Percentiles rank a stretch among this genome's conserved stretches.
phyloP scores from a whole-genome alignment of 2,329 filamentous ascomycete genomes.

The Pestalotiopsis sp. region DNA sequence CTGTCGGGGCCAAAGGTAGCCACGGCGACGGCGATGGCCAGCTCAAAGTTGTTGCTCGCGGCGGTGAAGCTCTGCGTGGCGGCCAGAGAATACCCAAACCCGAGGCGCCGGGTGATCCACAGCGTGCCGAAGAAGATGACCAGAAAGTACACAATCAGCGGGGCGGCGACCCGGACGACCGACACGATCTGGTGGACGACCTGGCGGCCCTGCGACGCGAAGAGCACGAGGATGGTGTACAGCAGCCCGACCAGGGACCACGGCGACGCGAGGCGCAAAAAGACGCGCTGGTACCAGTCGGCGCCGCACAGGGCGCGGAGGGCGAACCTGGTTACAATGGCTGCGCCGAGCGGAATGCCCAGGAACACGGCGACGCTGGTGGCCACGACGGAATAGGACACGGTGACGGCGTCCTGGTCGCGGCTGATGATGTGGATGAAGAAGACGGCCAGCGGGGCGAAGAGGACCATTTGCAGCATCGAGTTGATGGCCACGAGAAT shows the following conservation, averaged over 20 bases:
- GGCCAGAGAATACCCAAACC: constrained; percentile 72
- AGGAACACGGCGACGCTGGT: constrained; percentile 84
- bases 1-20: constrained; percentile 78
- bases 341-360: constrained; percentile 80
- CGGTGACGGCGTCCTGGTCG: constrained; percentile 32
- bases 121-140: constrained; percentile 75
- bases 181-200: constrained; percentile 84
- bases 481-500: constrained; percentile 78
- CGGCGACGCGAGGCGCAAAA: constrained; percentile 71
- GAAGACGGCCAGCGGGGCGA: constrained; percentile 68
- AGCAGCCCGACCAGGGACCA: constrained; percentile 81
- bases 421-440: constrained; percentile 72
- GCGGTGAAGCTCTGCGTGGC: constrained; percentile 86
- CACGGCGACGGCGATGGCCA: constrained; percentile 86
- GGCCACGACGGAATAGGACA: constrained; percentile 70
- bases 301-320: constrained; percentile 58
- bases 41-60: constrained; percentile 90
- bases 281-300: constrained; percentile 67
- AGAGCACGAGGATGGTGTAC: constrained; percentile 85
- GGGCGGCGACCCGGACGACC: constrained; percentile 79
- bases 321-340: constrained; percentile 72
- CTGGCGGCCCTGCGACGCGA: constrained; percentile 76
- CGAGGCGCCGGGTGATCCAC: constrained; percentile 61
- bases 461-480: constrained; percentile 73
- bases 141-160: constrained; percentile 79